Base-by-base conservation (phyloP, 2,329 filamentous ascomycete species). In the Ophiosphaerella narmari region DNA sequence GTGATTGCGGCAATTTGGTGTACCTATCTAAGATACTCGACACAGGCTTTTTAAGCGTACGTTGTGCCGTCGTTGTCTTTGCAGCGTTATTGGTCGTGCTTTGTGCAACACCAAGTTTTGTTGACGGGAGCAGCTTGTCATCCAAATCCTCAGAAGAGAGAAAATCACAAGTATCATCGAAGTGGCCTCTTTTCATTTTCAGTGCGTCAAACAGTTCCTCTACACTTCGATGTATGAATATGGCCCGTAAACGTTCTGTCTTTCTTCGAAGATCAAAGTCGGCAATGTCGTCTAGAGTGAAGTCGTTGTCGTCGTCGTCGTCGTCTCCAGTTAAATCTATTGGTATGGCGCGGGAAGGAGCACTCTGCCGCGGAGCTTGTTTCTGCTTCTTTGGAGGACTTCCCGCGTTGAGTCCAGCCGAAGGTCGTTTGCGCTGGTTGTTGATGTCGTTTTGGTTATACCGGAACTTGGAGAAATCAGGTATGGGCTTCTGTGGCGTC, bases 1-100 rank as follows among this genome's bases (percentile, higher is more conserved):
- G 54, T 7, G 58, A 50, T 2, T 61, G 58, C n/a, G 55, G 54
- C 21, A 60, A 41, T 33, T 63, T 66, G 14, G 68, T 66, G 37
- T 68, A 86, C 63, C 83, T 85, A 52, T 86, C 79, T 51, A 82
- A 78, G 48, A 89, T 84, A 5, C 75, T 79, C 50, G 78, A 79
- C 12, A 75, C 76, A 5, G 80, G 80, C 9, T 75, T 77, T 55
- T 83, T 82, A 29, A 86, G 75, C 42, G 78, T 75, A 55, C 82
- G 80, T 68, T 81, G 81, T 39, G 79, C 80, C n/a, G 75, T 74
- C 44, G 76, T 72, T 59, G 82, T 82, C 48, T 64, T 66, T 56
- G 57, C 50, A 2, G 54, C 52, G 12, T 38, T 41, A 26, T 52
- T 54, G 7, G 55, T 50, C 32, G 46, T 61, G 23, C 49, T 50